Conservation (phyloP, 2,329 filamentous ascomycete genomes). For the Fusarium dimerum region DNA sequence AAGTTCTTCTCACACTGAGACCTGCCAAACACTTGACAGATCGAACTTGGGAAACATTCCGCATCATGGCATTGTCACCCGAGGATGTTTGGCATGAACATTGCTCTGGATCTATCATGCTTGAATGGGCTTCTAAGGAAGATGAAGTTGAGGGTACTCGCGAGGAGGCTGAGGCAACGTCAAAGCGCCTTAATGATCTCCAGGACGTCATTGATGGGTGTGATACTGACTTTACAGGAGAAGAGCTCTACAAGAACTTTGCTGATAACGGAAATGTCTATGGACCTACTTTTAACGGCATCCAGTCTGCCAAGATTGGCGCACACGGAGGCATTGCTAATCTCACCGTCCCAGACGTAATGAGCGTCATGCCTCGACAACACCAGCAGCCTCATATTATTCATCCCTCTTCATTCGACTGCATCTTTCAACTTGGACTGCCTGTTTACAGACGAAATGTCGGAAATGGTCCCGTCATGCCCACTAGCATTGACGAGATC, state of each 20-base stretch:
- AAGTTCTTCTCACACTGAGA: constrained; percentile 12
- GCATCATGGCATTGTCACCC: constrained; percentile 10
- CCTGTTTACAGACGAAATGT: constrained; percentile 7
- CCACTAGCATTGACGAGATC: constrained; percentile 12
- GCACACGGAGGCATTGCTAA: constrained; percentile 1
- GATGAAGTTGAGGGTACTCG: constrained; percentile 13
- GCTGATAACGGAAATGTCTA: constrained; percentile 12
- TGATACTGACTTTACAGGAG: background rate
- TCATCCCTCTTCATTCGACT: constrained; percentile 38
- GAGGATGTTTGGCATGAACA: constrained; percentile 13
- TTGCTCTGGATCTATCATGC: constrained; percentile 9
- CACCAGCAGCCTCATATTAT: constrained; percentile 32
- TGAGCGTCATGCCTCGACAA: constrained; percentile 21
- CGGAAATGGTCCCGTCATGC: constrained; percentile 14
- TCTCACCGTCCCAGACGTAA: constrained; percentile 11
- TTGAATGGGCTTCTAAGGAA: constrained; percentile 4
- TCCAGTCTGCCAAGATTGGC: constrained; percentile 10
- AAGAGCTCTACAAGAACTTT: constrained; percentile 9
- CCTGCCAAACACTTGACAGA: constrained; percentile 5
- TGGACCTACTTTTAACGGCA: constrained; percentile 8
- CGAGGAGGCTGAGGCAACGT: constrained; percentile 4
- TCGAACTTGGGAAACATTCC: constrained; percentile 12
- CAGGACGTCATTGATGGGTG: constrained; percentile 10
- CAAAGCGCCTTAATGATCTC: constrained; percentile 3
- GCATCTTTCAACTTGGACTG: constrained; percentile 31